Percentiles rank a stretch among this genome's conserved stretches.
These are phyloP conservation scores for Mycena indigotica DNA, from an alignment of 768 basidiomycete species.

Conservation along the genomic window DNA sequence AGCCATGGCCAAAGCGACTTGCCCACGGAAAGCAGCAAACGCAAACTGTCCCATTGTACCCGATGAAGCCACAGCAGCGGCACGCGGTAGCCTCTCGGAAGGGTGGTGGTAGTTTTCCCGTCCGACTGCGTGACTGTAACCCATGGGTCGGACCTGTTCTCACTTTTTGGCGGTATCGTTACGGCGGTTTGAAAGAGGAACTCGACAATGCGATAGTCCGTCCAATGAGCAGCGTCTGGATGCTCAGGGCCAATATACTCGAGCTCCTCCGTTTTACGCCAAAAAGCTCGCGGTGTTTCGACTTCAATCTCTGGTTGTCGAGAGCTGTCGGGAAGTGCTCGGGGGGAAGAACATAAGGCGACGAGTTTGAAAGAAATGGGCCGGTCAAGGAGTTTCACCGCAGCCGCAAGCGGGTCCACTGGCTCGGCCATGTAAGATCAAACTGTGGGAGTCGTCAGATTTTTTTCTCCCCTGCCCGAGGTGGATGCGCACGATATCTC, in stretches of 20 bases:
- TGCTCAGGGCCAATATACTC: slow-evolving; percentile 18
- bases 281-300: slow-evolving; percentile 8
- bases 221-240: slow-evolving; percentile 7
- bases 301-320: not conserved
- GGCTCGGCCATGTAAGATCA: slow-evolving; percentile 13
- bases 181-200: slow-evolving; percentile 16
- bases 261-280: slow-evolving; percentile 1
- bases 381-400: slow-evolving; percentile 9
- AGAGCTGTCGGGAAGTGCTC: slow-evolving; percentile 6
- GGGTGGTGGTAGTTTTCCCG: slow-evolving; percentile 9
- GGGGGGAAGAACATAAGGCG: slow-evolving; percentile 20
- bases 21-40: slow-evolving; percentile 11
- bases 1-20: slow-evolving; percentile 18
- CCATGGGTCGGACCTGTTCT: slow-evolving; percentile 21
- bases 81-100: slow-evolving; percentile 22
- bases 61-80: slow-evolving; percentile 16
- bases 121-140: slow-evolving; percentile 9
- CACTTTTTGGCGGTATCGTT: slow-evolving; percentile 16
- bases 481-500: not conserved
- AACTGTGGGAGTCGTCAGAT: slow-evolving; percentile 15
- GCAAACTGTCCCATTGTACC: slow-evolving; percentile 21
- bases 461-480: not conserved
- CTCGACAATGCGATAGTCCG: slow-evolving; percentile 14
- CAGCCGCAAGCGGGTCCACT: slow-evolving; percentile 8
- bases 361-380: slow-evolving; percentile 11